Base-by-base conservation (phyloP, 2,329 filamentous ascomycete species). In the Penicillium aurantiogriseum region DNA sequence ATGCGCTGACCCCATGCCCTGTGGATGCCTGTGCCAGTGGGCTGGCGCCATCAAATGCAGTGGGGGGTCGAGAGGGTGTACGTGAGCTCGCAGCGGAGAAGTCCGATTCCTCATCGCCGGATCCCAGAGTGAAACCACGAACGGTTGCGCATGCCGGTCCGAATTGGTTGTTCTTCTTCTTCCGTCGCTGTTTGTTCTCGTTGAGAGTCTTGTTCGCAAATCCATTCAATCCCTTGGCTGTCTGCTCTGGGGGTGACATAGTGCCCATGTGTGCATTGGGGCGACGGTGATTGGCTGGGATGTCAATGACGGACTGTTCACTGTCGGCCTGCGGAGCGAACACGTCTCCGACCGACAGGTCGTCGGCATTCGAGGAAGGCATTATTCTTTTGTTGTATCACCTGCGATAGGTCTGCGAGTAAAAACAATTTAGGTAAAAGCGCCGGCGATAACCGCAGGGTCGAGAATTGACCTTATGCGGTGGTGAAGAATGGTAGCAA, bases 1-100 rank as follows among this genome's bases (percentile, higher is more conserved):
- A 79, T 67, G 88, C 89, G 69, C 90, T 90, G 67, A 97, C 92
- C 47, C 91, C 92, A 58, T 88, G 88, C 43, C 73, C 73, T 2
- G 78, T 72, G 25, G 80, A 81, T 0, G 83, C 79, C 58, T 81
- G 76, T 36, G 81, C 71, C 25, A 76, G 74, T n/a, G 80, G 79
- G 59, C 80, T 83, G 61, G 75, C 78, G 8, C 64, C 63, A n/a
- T 58, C 59, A n/a, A 57, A 21, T 4, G 62, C 47, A 29, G 62
- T 63, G 17, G 59, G 48, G 11, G 61, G 63, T 3, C 61, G 61
- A 27, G 64, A 66, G 3, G 57, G 36, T 25, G 56, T 55, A 29
- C 63, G 63, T 11, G 65, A 78, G 48, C 71, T 74, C 19, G 71
- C 65, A 23, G 69, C 64, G 21, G 78, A 79, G 40, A 73, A 70